A percentile compares a stretch with the other conserved stretches of the same genome.
Conservation (phyloP, 179 eudicot genomes). For the Heliamphora pulchella region DNA sequence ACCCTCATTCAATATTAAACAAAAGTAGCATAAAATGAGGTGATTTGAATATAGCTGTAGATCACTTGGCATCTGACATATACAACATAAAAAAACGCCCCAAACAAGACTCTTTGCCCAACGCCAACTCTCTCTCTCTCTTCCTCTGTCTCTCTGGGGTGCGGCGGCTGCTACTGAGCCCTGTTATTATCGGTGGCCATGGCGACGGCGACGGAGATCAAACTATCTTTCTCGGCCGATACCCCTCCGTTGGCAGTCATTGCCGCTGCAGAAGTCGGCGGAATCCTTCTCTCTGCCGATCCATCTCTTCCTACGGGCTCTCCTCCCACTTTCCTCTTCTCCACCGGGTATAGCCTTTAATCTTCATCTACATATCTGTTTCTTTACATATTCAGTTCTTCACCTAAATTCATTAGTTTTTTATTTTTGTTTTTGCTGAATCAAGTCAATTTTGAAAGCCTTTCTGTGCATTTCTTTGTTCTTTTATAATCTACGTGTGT, state of each 20-base stretch:
- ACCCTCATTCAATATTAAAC: no score
- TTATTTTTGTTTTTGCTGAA: neutral
- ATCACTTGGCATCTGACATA: no score
- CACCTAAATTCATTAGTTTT: no score
- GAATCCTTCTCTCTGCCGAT: conserved; percentile 30
- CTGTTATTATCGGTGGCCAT: no score
- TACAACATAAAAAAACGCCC: no score
- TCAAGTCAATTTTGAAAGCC: neutral
- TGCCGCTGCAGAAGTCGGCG: conserved; percentile 52
- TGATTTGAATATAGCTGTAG: no score
- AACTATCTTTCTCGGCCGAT: conserved; percentile 34
- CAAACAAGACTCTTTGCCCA: neutral
- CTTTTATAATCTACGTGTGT: neutral
- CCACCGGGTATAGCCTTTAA: conserved; percentile 42
- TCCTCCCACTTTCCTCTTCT: conserved; percentile 38
- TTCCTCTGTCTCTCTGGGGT: neutral
- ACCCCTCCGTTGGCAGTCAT: conserved; percentile 66
- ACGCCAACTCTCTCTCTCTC: neutral
- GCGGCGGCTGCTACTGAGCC: conserved; percentile 1
- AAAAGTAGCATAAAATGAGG: no score
- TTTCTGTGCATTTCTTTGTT: neutral
- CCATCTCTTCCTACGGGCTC: conserved; percentile 56
- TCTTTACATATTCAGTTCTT: neutral
- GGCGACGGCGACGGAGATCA: conserved; percentile 21
- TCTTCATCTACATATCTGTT: neutral